Evolutionary conservation across 768 basidiomycete genomes (phyloP).

Genomic region (Pleurotus pulmonarius): DNA sequence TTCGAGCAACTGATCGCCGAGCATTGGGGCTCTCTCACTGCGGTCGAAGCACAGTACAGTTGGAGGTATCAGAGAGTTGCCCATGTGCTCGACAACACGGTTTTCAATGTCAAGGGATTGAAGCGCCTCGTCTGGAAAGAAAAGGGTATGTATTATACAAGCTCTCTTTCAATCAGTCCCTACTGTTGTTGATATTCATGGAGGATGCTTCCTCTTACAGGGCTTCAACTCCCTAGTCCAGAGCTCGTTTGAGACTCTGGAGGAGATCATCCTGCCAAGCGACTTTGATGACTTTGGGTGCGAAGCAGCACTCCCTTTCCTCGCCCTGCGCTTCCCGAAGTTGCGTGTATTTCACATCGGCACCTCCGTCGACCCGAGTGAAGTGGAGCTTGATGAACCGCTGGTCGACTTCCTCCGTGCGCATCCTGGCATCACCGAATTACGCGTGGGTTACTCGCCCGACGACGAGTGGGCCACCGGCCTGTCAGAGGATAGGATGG

Average conservation of each 20-base stretch:
- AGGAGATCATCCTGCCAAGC: neutral
- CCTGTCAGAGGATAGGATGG: neutral
- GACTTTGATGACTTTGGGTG: constrained; percentile 5
- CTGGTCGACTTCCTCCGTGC: neutral
- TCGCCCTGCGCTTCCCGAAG: neutral
- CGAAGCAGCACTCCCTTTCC: neutral
- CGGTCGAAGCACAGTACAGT: neutral
- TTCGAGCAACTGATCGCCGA: neutral
- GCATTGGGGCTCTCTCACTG: neutral
- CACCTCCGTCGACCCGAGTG: neutral
- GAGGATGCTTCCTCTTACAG: neutral
- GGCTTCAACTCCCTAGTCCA: neutral
- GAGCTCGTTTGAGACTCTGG: neutral
- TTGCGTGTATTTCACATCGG: neutral
- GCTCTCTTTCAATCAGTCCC: neutral
- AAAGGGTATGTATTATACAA: neutral
- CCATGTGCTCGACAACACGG: neutral
- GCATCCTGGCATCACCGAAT: neutral
- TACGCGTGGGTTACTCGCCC: neutral
- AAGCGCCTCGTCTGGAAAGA: neutral
- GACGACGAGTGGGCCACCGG: neutral
- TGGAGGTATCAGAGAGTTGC: neutral
- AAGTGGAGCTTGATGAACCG: constrained; percentile 2
- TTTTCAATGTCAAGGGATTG: neutral
- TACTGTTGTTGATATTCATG: neutral